A percentile compares a stretch with the other conserved stretches of the same genome.
phyloP scores from a whole-genome alignment of 2,329 filamentous ascomycete genomes.

The Rugonectria rugulosa region DNA sequence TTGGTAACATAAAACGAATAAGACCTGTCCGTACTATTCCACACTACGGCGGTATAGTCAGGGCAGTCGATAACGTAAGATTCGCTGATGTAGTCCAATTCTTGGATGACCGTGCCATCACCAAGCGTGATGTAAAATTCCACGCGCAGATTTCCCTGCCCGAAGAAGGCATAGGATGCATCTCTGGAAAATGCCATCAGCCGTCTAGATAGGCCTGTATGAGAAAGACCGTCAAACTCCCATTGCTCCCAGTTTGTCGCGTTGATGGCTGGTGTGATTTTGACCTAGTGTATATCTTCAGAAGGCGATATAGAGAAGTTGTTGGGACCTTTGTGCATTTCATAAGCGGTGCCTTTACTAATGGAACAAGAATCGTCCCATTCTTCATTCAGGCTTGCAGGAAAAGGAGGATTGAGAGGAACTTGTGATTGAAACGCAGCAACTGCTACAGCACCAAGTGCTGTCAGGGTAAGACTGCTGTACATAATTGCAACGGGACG shows the following conservation, averaged over 20 bases:
- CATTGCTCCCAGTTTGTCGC: conserved; percentile 8
- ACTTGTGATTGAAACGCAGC: background rate
- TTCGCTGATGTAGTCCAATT: conserved; percentile 7
- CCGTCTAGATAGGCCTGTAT: conserved; percentile 2
- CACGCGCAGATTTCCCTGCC: conserved; percentile 5
- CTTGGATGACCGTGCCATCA: conserved; percentile 4
- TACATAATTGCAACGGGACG: conserved; percentile 1
- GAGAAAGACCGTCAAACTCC: conserved; percentile 5
- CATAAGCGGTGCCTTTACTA: conserved; percentile 5
- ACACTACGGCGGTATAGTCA: background rate
- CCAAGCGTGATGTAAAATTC: conserved; percentile 11
- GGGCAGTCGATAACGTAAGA: conserved; percentile 7
- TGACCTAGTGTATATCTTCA: conserved; percentile 7
- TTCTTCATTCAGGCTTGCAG: conserved; percentile 4
- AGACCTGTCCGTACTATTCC: conserved; percentile 7
- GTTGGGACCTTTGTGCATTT: conserved; percentile 1
- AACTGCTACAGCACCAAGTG: background rate
- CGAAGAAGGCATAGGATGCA: conserved; percentile 6
- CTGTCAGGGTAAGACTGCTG: background rate
- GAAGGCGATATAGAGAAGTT: conserved; percentile 7
- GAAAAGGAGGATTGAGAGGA: conserved; percentile 5
- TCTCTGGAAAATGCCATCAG: conserved; percentile 10
- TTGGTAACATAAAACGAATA: conserved; percentile 8
- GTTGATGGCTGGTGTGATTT: conserved; percentile 2
- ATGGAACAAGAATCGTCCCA: conserved; percentile 11